Base-by-base conservation (phyloP, 139 green algal species). In the Tetradesmus obliquus region DNA sequence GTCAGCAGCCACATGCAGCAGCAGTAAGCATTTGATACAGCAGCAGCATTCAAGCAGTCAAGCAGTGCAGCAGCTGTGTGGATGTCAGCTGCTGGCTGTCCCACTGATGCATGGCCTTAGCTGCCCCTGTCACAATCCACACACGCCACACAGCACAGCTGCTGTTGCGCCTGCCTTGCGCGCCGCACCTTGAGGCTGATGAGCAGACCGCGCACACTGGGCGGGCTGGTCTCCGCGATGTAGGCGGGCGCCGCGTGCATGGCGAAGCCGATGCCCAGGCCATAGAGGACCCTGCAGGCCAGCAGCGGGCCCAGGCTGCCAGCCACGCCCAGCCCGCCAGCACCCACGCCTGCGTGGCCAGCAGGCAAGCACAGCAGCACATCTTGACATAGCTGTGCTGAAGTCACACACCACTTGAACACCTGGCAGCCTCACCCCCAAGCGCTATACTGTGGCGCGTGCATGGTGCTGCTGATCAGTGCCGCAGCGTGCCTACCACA, bases 191-290 rank as follows among this genome's bases (percentile, higher is more conserved):
- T 90, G 86, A 90, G 91, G 0, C 89, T 95, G 80, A 99, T 97
- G 17, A 99, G 94, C 86, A 97, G 91, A 10, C 98, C 98, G 0
- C 98, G 85, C n/a, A 90, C 95, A 22, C 69, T 88, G 0, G 96
- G 88, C 3, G 98, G 96, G 10, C 94, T 93, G 0, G 97, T 99
- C 93, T 99, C 98, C 51, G 95, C 94, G 58, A 99, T 99, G 95
- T 99, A 99, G 17, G 98, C 95, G 1, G 98, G 98, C 7, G 97
- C 98, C 10, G 94, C 96, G 93, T 99, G 98, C 98, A 99, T 99
- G 9, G 97, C 97, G 54, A 99, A 95, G 9, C 98, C 98, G 74
- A 99, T 99, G 88, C 95, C 98, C 53, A 99, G 58, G 10, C 98
- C 98, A 90, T 98, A 99, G 5, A 96, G 19, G 15, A 94, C 54